Base-by-base conservation (phyloP, 352 stramenopile genomes). In the Phytophthora pistaciae region DNA sequence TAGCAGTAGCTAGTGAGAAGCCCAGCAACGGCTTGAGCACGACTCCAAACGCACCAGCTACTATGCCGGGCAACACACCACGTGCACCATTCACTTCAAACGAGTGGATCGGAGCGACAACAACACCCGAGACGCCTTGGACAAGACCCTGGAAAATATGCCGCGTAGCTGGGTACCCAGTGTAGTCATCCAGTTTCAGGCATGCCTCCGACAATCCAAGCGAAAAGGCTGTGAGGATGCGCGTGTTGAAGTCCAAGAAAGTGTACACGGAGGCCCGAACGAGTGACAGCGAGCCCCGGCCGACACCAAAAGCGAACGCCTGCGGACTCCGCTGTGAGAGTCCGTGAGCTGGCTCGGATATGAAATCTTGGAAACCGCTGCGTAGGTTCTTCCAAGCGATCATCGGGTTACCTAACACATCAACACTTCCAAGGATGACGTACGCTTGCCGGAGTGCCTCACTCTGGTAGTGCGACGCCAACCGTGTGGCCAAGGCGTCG, bases 141-240 rank as follows among this genome's bases (percentile, higher is more conserved):
- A 90, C 90, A 14, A 97, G 85, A 9, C 88, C 90, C 65, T 97
- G 90, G 56, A 96, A 97, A 36, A 97, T 93, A 67, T 95, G 94
- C 13, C 87, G 83, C 8, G 90, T 94, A 5, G 88, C 86, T 5
- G 86, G 86, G 42, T 97, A 97, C 8, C 88, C 90, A 6, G 90
- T 96, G 75, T 97, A 97, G 74, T 94, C 88, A 53, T 97, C 90
- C 52, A 97, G 60, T 66, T 95, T 95, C 42, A 95, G 69, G 57
- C 90, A 97, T 2, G 90, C 90, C 59, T 97, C 90, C 0, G 90
- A 94, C 6, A 97, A 70, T 21, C 90, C 90, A 1, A 97, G 80
- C 4, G 89, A 91, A 31, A 88, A 89, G 6, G 88, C 90, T 9
- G 85, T 92, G 7, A 95, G 68, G 71, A 97, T 97, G n/a, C 90